A percentile compares a stretch with the other conserved stretches of the same genome.
phyloP scores from a whole-genome alignment of 768 basidiomycete species.

The Podaxis sp. region DNA sequence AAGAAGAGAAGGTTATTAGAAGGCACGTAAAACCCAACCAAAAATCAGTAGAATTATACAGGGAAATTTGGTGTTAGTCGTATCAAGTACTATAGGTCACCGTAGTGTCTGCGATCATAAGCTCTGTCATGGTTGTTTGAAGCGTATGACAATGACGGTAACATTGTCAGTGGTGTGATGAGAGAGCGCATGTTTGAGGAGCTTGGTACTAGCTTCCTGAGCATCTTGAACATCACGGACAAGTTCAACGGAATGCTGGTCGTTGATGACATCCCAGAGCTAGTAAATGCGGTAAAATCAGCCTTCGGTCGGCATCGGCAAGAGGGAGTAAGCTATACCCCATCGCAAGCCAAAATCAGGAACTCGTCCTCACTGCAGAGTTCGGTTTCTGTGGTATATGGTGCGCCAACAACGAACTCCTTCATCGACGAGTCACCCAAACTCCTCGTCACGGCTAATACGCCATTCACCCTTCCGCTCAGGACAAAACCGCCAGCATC shows the following conservation, averaged over 20 bases:
- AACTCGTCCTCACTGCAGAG: constrained; percentile 91
- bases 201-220: constrained; percentile 70
- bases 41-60: neutral
- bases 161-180: constrained; percentile 96
- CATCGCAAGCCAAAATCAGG: constrained; percentile 94
- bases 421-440: constrained; percentile 98
- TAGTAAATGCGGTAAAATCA: constrained; percentile 26
- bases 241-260: constrained; percentile 87
- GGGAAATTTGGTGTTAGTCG: neutral
- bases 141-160: constrained; percentile 84
- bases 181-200: constrained; percentile 79
- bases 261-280: constrained; percentile 96
- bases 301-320: constrained; percentile 2
- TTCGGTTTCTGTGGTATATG: constrained; percentile 97
- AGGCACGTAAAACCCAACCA: neutral
- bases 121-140: constrained; percentile 39
- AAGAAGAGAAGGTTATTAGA: neutral
- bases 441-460: constrained; percentile 92
- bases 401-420: constrained; percentile 96
- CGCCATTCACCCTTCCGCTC: constrained; percentile 98
- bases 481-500: constrained; percentile 99
- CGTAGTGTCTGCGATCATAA: constrained; percentile 1
- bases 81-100: neutral
- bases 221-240: constrained; percentile 70
- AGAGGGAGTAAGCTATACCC: constrained; percentile 51